These are phyloP conservation scores for Cercospora sojina DNA, from an alignment of 2,329 filamentous ascomycete species.

Conservation along the genomic window DNA sequence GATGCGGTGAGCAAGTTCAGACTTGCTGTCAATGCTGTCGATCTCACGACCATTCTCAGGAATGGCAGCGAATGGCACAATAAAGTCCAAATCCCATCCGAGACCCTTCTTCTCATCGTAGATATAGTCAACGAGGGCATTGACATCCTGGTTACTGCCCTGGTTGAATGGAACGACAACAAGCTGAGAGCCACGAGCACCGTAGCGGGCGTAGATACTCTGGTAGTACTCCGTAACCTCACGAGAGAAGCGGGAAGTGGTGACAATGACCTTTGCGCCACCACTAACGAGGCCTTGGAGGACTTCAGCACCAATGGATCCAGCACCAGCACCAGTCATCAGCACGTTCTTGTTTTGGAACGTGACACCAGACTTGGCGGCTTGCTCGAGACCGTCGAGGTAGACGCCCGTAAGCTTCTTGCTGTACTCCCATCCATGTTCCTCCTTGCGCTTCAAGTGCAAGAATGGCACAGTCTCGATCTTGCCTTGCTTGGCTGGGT, in stretches of 20 bases:
- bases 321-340: slow-evolving; percentile 97
- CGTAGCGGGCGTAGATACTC: slow-evolving; percentile 93
- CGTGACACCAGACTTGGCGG: slow-evolving; percentile 80
- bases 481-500: slow-evolving; percentile 70
- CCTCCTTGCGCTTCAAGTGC: slow-evolving; percentile 89
- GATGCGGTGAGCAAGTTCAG: slow-evolving; percentile 95
- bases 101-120: slow-evolving; percentile 95
- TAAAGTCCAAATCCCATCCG: slow-evolving; percentile 95
- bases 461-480: slow-evolving; percentile 97
- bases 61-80: slow-evolving; percentile 95
- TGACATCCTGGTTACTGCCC: slow-evolving; percentile 95
- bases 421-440: slow-evolving; percentile 98
- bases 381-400: slow-evolving; percentile 85
- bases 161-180: slow-evolving; percentile 99
- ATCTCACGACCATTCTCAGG: slow-evolving; percentile 98
- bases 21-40: slow-evolving; percentile 93
- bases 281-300: slow-evolving; percentile 94
- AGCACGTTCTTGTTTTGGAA: slow-evolving; percentile 94
- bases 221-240: slow-evolving; percentile 99
- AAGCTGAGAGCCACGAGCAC: slow-evolving; percentile 89
- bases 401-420: slow-evolving; percentile 96
- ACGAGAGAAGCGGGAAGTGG: slow-evolving; percentile 92
- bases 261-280: slow-evolving; percentile 94
- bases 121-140: slow-evolving; percentile 91
- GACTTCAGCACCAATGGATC: slow-evolving; percentile 96